Percentiles rank a stretch among this genome's conserved stretches.
Conservation (phyloP, 2,329 filamentous ascomycete genomes). For the Diaporthe ilicicola region DNA sequence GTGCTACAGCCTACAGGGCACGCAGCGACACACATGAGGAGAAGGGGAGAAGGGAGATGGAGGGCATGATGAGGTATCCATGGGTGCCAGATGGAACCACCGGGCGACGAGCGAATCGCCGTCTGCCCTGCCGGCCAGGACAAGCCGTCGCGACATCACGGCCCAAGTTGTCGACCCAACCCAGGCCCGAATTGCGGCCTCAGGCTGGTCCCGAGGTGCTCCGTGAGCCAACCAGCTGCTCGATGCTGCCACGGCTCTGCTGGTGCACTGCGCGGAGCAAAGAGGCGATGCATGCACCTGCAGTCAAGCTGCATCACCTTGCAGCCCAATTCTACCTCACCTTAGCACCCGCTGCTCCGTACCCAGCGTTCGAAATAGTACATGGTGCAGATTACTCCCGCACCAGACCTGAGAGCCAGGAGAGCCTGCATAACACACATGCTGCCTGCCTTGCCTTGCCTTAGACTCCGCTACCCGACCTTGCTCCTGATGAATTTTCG, state of each 20-base stretch:
- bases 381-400: constrained; percentile 26
- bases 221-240: constrained; percentile 32
- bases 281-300: constrained; percentile 28
- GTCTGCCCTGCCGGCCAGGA: constrained; percentile 18
- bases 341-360: constrained; percentile 24
- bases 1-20: neutral
- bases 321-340: constrained; percentile 31
- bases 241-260: constrained; percentile 23
- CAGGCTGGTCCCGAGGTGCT: constrained; percentile 31
- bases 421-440: constrained; percentile 28
- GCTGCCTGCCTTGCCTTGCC: constrained; percentile 27
- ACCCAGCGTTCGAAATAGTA: constrained; percentile 21
- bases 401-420: constrained; percentile 6
- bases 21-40: neutral
- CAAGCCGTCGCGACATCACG: constrained; percentile 25
- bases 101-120: constrained; percentile 32
- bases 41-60: constrained; percentile 9
- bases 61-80: constrained; percentile 19
- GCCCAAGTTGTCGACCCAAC: constrained; percentile 32
- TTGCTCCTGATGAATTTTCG: constrained; percentile 14
- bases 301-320: constrained; percentile 31
- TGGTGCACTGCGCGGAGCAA: constrained; percentile 17
- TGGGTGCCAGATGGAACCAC: constrained; percentile 24
- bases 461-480: constrained; percentile 29
- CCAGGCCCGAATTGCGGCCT: constrained; percentile 33